These are phyloP conservation scores for Paxillus involutus DNA, from an alignment of 768 basidiomycete species.

Conservation along the genomic window DNA sequence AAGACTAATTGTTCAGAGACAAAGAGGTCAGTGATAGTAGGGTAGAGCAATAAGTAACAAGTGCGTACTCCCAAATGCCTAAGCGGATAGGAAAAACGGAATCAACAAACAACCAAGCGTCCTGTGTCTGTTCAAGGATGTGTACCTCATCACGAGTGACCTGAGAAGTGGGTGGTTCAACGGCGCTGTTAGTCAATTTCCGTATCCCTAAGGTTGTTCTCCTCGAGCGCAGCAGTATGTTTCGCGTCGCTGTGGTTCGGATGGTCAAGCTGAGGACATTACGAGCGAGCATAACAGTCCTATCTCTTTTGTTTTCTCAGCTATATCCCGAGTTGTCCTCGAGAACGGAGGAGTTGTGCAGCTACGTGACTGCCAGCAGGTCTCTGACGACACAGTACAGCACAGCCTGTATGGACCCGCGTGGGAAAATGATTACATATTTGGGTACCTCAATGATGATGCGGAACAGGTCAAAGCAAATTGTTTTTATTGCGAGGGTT, in stretches of 20 bases:
- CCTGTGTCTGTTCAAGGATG: slow-evolving; percentile 23
- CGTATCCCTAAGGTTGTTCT: neutral
- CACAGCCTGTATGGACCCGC: neutral
- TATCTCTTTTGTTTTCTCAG: neutral
- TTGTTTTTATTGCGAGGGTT: slow-evolving; percentile 18
- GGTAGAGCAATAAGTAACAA: neutral
- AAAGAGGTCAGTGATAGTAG: slow-evolving; percentile 3
- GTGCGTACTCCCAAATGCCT: slow-evolving; percentile 69
- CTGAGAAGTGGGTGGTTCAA: neutral
- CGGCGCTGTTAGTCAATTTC: slow-evolving; percentile 9
- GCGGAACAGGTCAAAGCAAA: slow-evolving; percentile 13
- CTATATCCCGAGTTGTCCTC: neutral
- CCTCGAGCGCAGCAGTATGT: neutral
- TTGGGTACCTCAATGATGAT: neutral
- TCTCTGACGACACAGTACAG: no score
- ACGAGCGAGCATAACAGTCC: slow-evolving; percentile 17
- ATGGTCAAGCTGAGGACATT: slow-evolving; percentile 1
- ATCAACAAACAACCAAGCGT: slow-evolving; percentile 71
- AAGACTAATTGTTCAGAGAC: slow-evolving; percentile 40
- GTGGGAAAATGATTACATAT: slow-evolving; percentile 16
- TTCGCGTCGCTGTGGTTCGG: neutral
- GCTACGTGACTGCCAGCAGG: no score
- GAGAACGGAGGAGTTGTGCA: no score
- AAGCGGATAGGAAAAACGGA: slow-evolving; percentile 77
- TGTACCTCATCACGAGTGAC: slow-evolving; percentile 6